Conservation (phyloP, 2,329 filamentous ascomycete genomes). For the Verruconis gallopava region DNA sequence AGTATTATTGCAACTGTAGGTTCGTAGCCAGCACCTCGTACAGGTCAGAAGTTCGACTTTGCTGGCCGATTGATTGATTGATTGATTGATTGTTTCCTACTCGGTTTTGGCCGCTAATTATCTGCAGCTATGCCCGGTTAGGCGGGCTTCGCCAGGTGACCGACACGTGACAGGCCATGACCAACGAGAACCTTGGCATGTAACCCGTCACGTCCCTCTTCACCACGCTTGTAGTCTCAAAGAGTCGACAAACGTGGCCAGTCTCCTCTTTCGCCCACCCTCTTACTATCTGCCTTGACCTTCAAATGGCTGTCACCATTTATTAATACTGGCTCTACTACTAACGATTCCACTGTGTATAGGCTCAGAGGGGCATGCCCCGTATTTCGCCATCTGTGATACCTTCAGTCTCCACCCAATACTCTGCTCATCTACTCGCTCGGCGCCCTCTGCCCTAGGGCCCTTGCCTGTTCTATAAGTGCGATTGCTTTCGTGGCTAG, state of each 20-base stretch:
- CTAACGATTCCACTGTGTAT: not conserved
- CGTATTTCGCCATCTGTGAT: not conserved
- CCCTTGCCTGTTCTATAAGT: constrained; percentile 7
- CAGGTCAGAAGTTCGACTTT: no score
- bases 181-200: no score
- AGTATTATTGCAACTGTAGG: no score
- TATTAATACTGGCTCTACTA: not conserved
- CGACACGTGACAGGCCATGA: not conserved
- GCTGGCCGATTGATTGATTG: no score
- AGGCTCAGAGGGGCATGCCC: constrained; percentile 2
- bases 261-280: not conserved
- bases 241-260: constrained; percentile 3
- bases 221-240: not conserved
- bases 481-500: constrained; percentile 12
- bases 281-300: not conserved
- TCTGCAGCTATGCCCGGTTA: constrained; percentile 5
- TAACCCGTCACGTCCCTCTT: constrained; percentile 2
- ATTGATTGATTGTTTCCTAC: no score
- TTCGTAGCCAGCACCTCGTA: no score
- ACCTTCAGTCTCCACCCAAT: not conserved
- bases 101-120: constrained; percentile 5
- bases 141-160: not conserved
- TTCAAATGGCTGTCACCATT: not conserved
- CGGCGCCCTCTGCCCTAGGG: not conserved
- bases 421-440: not conserved